phyloP scores from a whole-genome alignment of 768 basidiomycete genomes.

The Lactarius deliciosus region DNA sequence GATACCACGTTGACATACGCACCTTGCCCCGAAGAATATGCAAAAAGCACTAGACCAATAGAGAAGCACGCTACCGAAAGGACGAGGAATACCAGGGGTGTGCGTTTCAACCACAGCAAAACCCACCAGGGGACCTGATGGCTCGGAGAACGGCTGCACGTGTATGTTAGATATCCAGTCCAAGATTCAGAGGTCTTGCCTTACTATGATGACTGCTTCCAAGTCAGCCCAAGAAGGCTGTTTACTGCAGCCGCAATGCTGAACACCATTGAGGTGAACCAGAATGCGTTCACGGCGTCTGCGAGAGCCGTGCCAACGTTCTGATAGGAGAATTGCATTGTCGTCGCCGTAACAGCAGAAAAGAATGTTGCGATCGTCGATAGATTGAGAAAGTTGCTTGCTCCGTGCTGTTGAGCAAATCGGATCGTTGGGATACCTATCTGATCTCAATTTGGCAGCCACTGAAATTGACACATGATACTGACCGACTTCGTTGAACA shows the following conservation, averaged over 20 bases:
- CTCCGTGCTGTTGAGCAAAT: too few relatives aligned
- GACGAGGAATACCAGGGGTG: constrained; percentile 79
- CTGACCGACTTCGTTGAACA: too few relatives aligned
- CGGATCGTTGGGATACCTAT: too few relatives aligned
- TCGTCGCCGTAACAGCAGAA: too few relatives aligned
- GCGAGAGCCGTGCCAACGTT: too few relatives aligned
- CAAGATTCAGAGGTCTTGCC: constrained; percentile 34
- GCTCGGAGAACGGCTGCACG: constrained; percentile 65
- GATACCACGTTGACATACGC: constrained; percentile 27
- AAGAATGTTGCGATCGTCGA: too few relatives aligned
- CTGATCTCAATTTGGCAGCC: too few relatives aligned
- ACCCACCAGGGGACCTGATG: constrained; percentile 83
- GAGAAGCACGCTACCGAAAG: constrained; percentile 84
- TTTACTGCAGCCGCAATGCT: constrained; percentile 72
- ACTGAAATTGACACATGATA: too few relatives aligned
- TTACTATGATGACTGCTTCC: constrained; percentile 83
- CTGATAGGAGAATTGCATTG: too few relatives aligned
- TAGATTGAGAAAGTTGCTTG: too few relatives aligned
- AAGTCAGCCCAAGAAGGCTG: constrained; percentile 68
- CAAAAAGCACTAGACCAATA: constrained; percentile 71
- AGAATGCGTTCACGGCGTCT: too few relatives aligned
- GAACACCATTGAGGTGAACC: too few relatives aligned
- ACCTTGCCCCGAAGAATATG: constrained; percentile 76
- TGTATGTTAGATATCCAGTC: constrained; percentile 2
- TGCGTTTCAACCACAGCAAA: constrained; percentile 83